Evolutionary conservation across 2,329 filamentous ascomycete genomes (phyloP).

Genomic region (Ophiocordyceps sinensis): DNA sequence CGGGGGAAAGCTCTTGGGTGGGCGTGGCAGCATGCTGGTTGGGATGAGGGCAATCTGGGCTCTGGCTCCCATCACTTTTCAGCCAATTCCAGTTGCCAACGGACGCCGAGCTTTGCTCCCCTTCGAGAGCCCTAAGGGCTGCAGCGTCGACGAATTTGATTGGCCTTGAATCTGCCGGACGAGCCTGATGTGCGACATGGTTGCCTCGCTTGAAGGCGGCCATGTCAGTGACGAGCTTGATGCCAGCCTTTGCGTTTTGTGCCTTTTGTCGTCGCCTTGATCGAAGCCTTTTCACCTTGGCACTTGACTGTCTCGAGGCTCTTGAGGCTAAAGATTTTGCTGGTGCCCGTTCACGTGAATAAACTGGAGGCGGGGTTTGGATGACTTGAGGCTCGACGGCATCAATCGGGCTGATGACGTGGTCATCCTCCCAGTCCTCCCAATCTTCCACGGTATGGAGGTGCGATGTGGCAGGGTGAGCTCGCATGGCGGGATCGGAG

Average conservation of each 20-base stretch:
- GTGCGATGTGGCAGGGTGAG: constrained; percentile 4
- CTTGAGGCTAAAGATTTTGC: constrained; percentile 11
- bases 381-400: constrained; percentile 18
- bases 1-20: constrained; percentile 44
- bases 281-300: constrained; percentile 31
- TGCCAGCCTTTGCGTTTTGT: constrained; percentile 46
- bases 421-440: constrained; percentile 40
- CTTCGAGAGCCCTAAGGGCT: constrained; percentile 44
- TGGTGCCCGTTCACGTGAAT: constrained; percentile 5
- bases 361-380: constrained; percentile 4
- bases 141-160: constrained; percentile 43
- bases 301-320: constrained; percentile 20
- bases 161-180: constrained; percentile 15
- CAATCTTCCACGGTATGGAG: constrained; percentile 25
- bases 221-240: constrained; percentile 58
- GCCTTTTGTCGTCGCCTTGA: constrained; percentile 47
- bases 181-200: constrained; percentile 19
- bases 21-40: constrained; percentile 12
- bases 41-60: constrained; percentile 12
- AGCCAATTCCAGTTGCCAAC: constrained; percentile 45
- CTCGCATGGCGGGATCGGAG: constrained; percentile 5
- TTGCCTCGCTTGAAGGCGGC: constrained; percentile 31
- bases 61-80: constrained; percentile 23
- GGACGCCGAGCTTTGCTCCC: constrained; percentile 35
- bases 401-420: constrained; percentile 25